Evolutionary conservation across 2,329 filamentous ascomycete genomes (phyloP), one percentile per base, ranked within the genome.

Genomic region (Fusarium zealandicum): DNA sequence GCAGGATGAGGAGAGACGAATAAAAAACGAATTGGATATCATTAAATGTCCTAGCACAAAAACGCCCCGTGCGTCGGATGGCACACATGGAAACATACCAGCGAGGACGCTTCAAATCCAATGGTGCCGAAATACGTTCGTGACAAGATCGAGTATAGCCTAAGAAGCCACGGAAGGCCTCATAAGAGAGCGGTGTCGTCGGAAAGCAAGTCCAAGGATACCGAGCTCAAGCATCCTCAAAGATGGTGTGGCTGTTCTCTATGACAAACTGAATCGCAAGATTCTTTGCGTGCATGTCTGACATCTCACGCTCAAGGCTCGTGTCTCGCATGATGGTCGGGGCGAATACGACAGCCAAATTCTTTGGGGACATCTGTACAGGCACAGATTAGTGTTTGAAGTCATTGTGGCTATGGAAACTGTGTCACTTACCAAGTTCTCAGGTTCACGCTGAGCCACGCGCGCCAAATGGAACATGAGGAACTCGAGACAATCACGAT

Each of bases 311-410:
- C 73, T 96, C 92, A 57, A 98, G 84, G 68, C 89, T 93, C 70
- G 87, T 82, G 51, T 96, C 92, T 65, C 93, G 86, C 91, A 99
- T 96, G 66, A 99, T 96, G 1, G 95, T 99, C 7, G 95, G 95
- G 8, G 95, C 95, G 72, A 99, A 99, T 31, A 99, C 95, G 35
- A 99, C 95, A 4, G 95, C 92, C 57, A 98, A 78, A 71, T 99
- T 99, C 76, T 96, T 90, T 51, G 93, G 90, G 18, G 92, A 96
- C 95, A 99, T 99, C 86, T 90, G 17, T 3, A 55, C 3, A 22
- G 27, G 12, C 25, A 3, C 31, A 12, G 3, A 3, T 72, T 47
- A 72, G 64, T 20, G 14, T 20, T 1, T 28, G 12, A 6, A 1
- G 8, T n/a, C 6, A 35, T 18, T 1, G 6, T 12, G 20, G 16